Base-by-base conservation (phyloP, 2,329 filamentous ascomycete genomes). In the Monilinia fructigena region DNA sequence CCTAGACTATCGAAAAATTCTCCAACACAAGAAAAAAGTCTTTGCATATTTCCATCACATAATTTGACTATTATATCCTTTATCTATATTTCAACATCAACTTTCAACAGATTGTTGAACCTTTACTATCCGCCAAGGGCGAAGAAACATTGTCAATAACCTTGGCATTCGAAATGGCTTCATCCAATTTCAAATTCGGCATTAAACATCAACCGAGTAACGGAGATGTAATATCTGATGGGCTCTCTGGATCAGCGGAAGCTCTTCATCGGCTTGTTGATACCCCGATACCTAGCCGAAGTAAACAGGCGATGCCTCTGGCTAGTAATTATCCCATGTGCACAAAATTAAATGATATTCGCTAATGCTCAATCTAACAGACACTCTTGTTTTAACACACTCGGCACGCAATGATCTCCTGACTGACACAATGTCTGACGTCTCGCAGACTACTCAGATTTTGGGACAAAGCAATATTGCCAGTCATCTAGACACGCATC, bases 151-250 rank as follows among this genome's bases (percentile, higher is more conserved):
- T 7, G 1, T 20, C 4, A 3, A 20, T 47, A 47, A 47, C 16
- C 16, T 47, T 47, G 14, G 31, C 3, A 47, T 47, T 16, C 40
- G 16, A 14, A 42, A 42, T 42, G 40, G 40, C 11, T 42, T 42
- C 16, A 8, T 14, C 40, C 10, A 42, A 16, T 42, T 2, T 18
- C 12, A 23, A 1, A 2, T 23, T 16, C 1, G 0, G 1, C 16
- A 28, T 42, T 7, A 10, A 38, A 2, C 1, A 4, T 0, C 2
- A 0, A 4, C 26, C 4, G n/a, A 14, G 11, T 14, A 5, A 50
- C 1, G 8, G 10, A 26, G 26, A 23, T 5, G n/a, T 1, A 26
- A 50, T 26, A 14, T 26, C n/a, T 26, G n/a, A 20, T 50, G 14
- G 3, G 8, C 14, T 23, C n/a, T 50, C n/a, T 26, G n/a, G 20